Evolutionary conservation across 2,329 filamentous ascomycete species (phyloP).

Genomic region (Phoma herbarum): DNA sequence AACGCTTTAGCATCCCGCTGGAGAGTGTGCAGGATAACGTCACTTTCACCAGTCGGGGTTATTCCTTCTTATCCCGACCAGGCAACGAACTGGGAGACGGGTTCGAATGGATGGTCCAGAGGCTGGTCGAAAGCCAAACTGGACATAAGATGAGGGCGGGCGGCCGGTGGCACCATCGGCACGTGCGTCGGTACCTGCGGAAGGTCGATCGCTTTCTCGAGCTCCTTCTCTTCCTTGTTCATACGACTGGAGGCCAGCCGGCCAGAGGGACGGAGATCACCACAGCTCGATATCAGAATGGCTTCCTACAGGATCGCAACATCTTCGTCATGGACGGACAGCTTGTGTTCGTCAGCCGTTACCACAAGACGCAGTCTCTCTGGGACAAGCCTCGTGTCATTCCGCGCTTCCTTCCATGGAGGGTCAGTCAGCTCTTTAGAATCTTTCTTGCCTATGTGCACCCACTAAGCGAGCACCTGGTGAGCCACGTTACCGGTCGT

Average conservation of each 20-base stretch:
- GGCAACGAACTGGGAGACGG: too few species aligned
- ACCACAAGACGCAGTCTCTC: conserved; percentile 36
- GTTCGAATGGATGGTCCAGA: too few species aligned
- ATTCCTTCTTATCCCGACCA: too few species aligned
- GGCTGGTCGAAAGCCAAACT: too few species aligned
- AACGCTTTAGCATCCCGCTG: too few species aligned
- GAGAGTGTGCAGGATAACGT: too few species aligned
- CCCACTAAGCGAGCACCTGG: conserved; percentile 30
- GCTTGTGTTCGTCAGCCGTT: conserved; percentile 29
- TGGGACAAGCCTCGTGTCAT: conserved; percentile 35
- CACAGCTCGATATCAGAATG: conserved; percentile 14
- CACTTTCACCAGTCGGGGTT: too few species aligned
- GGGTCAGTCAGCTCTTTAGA: conserved; percentile 30
- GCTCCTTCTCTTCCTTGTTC: not conserved
- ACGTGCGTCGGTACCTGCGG: not conserved
- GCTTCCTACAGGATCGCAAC: conserved; percentile 32
- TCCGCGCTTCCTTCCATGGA: conserved; percentile 31
- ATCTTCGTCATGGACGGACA: conserved; percentile 29
- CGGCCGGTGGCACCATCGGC: too few species aligned
- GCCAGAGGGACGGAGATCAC: not conserved
- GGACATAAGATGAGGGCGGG: too few species aligned
- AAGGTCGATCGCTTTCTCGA: not conserved
- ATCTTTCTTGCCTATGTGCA: conserved; percentile 33
- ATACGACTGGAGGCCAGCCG: not conserved
- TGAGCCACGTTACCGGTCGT: not conserved